Evolutionary conservation across 31 red algal species (phyloP).

Genomic region (Odonthalia washingtoniensis): DNA sequence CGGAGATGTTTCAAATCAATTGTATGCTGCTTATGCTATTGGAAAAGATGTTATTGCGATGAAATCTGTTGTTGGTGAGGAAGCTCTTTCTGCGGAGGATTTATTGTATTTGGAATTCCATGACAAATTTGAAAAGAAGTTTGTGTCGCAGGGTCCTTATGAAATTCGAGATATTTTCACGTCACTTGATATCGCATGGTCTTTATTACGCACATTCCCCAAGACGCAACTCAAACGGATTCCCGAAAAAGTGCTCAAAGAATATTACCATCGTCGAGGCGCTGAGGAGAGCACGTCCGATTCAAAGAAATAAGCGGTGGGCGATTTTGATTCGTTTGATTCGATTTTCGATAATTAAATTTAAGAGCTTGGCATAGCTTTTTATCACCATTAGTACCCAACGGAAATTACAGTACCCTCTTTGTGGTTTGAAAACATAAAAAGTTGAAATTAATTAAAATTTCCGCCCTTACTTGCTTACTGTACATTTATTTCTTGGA

Average conservation of each 20-base stretch:
- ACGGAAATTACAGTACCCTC: no score
- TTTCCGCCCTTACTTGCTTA: no score
- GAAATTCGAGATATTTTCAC: slow-evolving; percentile 81
- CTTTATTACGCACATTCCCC: slow-evolving; percentile 90
- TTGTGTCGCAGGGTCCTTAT: slow-evolving; percentile 89
- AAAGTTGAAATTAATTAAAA: no score
- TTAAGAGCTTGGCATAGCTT: no score
- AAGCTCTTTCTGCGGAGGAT: slow-evolving; percentile 95
- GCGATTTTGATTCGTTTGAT: no score
- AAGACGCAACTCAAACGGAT: slow-evolving; percentile 83
- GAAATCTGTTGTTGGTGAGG: slow-evolving; percentile 96
- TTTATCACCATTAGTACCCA: no score
- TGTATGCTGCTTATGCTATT: slow-evolving; percentile 94
- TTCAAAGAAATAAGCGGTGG: no score
- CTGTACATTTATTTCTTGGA: no score
- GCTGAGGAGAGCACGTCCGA: slow-evolving; percentile 34
- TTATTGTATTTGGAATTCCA: slow-evolving; percentile 93
- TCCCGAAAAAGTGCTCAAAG: slow-evolving; percentile 83
- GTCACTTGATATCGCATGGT: slow-evolving; percentile 94
- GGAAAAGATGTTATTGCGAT: slow-evolving; percentile 98
- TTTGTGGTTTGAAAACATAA: no score
- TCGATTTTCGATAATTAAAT: no score
- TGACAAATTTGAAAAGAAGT: slow-evolving; percentile 93
- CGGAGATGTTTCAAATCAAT: slow-evolving; percentile 91
- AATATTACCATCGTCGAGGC: slow-evolving; percentile 88